These are phyloP conservation scores for Nigrospora sphaerica DNA, from an alignment of 2,329 filamentous ascomycete genomes.

Conservation along the genomic window DNA sequence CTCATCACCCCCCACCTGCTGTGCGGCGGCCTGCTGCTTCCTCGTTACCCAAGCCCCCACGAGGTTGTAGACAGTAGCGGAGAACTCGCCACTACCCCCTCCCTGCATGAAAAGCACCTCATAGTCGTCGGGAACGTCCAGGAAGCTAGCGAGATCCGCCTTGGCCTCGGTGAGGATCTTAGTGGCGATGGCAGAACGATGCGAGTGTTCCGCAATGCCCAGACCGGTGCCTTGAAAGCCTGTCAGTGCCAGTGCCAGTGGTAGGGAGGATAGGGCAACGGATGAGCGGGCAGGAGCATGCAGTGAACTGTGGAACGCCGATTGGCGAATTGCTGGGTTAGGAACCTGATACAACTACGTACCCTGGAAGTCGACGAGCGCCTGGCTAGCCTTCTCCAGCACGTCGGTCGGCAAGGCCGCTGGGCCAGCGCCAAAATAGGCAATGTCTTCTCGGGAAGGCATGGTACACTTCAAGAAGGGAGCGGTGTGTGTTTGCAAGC, in stretches of 20 bases:
- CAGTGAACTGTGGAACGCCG: no score
- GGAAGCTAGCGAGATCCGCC: constrained; percentile 61
- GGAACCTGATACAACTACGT: background rate
- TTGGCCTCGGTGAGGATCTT: constrained; percentile 76
- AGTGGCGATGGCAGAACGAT: constrained; percentile 72
- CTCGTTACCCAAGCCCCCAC: constrained; percentile 75
- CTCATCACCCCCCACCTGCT: constrained; percentile 45
- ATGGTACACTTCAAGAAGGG: constrained; percentile 30
- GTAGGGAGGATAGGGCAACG: background rate
- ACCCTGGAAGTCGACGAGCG: constrained; percentile 71
- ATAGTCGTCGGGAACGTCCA: constrained; percentile 81
- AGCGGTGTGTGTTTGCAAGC: background rate
- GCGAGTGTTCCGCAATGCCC: constrained; percentile 83
- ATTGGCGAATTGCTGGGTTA: no score
- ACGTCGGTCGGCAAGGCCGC: constrained; percentile 79
- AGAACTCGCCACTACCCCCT: constrained; percentile 81
- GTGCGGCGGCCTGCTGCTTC: constrained; percentile 52
- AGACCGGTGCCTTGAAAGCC: constrained; percentile 78
- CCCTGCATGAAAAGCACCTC: constrained; percentile 84
- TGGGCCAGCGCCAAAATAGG: constrained; percentile 87
- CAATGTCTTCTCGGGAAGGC: constrained; percentile 67
- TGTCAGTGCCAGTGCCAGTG: constrained; percentile 49
- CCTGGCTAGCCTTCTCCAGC: constrained; percentile 67
- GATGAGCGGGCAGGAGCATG: no score
- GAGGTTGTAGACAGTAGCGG: constrained; percentile 76